Evolutionary conservation across 2,329 filamentous ascomycete genomes (phyloP), one percentile per base, ranked within the genome.

Genomic region (Talaromyces sp.): DNA sequence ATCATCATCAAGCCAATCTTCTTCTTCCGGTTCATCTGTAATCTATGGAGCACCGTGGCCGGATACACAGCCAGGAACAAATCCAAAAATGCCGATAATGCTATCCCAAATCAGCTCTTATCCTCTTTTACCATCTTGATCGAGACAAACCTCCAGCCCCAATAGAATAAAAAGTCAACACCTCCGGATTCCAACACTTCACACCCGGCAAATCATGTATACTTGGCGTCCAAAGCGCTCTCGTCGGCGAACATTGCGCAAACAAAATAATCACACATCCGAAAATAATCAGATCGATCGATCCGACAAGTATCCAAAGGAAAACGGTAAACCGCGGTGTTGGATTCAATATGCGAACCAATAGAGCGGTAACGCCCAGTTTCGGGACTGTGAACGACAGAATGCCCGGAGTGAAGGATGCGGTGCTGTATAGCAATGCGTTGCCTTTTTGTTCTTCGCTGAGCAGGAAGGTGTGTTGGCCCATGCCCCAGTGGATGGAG

Each of bases 241-340:
- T 58, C 0, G 71, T 67, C 0, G 82, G 82, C 1, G 70, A 71
- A 69, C 82, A 84, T 65, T 79, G 80, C 1, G 75, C 78, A 45
- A 82, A 79, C 1, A 82, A 68, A 6, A 82, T 73, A 16, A 81
- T 66, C 19, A 82, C 73, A 49, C 74, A 79, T 8, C 73, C 72
- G 0, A 76, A 63, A 8, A 80, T 69, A 2, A 74, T 71, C 10
- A 75, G 39, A 10, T 75, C 67, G 24, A 74, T 76, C 6, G 72
- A 39, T 4, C 69, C 68, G 1, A 73, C 73, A 27, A 83, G 63
- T 0, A 49, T 24, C 73, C 73, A 75, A 0, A 75, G 60, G 22
- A 52, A 59, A 3, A 66, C 50, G 8, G 67, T 69, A 11, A 73
- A 69, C 2, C 64, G 1, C 16, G 57, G 16, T 3, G 61, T 67